Evolutionary conservation across 495 filamentous ascomycete genomes (phyloP).

Genomic region (Aspergillus avenaceus): DNA sequence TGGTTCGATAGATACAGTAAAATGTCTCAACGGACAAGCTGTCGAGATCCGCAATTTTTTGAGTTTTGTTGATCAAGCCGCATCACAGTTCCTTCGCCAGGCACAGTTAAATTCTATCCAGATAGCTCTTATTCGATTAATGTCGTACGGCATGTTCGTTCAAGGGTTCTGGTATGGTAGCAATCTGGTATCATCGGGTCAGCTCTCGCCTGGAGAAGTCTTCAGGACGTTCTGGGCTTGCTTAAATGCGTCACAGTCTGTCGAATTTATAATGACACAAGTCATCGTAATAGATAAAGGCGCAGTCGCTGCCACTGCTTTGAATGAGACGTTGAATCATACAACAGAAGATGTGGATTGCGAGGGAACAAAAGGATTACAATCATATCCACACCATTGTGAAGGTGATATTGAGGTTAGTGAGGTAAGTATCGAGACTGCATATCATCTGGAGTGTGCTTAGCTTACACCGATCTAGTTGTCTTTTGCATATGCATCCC

Average conservation of each 20-base stretch:
- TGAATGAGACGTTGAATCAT: conserved; percentile 44
- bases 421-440: conserved; percentile 49
- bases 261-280: conserved; percentile 70
- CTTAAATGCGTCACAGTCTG: conserved; percentile 67
- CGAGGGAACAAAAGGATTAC: conserved; percentile 18
- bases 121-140: conserved; percentile 65
- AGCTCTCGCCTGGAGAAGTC: conserved; percentile 62
- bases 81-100: conserved; percentile 61
- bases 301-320: conserved; percentile 61
- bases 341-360: conserved; percentile 16
- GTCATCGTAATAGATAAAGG: conserved; percentile 75
- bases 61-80: conserved; percentile 53
- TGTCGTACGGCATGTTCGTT: conserved; percentile 78
- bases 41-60: conserved; percentile 66
- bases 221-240: conserved; percentile 84
- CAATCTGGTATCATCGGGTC: conserved; percentile 51
- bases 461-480: conserved; percentile 36
- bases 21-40: conserved; percentile 75
- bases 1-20: conserved; percentile 77
- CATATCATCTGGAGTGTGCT: neutral
- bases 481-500: conserved; percentile 79
- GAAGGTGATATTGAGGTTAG: conserved; percentile 65
- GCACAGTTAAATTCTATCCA: conserved; percentile 65
- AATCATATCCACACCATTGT: conserved; percentile 36
- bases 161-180: conserved; percentile 90